Evolutionary conservation across 768 basidiomycete species (phyloP), one percentile per base, ranked within the genome.

Genomic region (Boletus vinaceobasis): DNA sequence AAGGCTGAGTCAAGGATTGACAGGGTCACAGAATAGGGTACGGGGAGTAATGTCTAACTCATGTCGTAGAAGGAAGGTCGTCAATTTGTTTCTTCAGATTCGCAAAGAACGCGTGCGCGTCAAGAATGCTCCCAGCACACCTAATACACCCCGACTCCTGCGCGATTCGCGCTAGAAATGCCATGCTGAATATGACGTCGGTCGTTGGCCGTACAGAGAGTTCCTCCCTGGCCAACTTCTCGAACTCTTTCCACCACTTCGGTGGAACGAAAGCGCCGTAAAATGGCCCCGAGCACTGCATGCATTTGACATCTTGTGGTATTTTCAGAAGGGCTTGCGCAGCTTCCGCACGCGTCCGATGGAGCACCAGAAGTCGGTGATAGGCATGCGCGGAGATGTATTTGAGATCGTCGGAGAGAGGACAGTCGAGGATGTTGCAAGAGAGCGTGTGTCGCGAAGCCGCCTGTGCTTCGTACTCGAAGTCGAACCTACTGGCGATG

Each of bases 221-320:
- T 63, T 89, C 88, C 63, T 79, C 77, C 61, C 63, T 78, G 36
- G 86, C 87, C 53, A 73, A 63, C 64, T 65, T 76, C 65, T 80
- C 77, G 61, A 81, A 90, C 56, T 81, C 80, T 21, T 65, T 64
- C 87, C 87, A 90, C 88, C 87, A 89, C 66, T 77, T 79, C 21
- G 88, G 88, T 6, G 76, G 74, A 6, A 73, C 72, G 53, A 80
- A 73, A 47, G 76, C 71, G 2, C 76, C 71, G 68, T 73, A 74
- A 52, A 65, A 68, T 14, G 71, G 63, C 66, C 82, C 81, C 38
- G 85, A 88, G 61, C 86, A 90, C 56, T 85, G 81, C 72, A 83
- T 79, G 69, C 88, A 89, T 67, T 82, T 82, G 59, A 86, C 63
- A 33, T 79, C 75, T 4, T 76, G 74, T 0, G 79, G 71, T 19